These are phyloP conservation scores for Penicillium nordicum DNA, from an alignment of 2,329 filamentous ascomycete species.

Conservation along the genomic window DNA sequence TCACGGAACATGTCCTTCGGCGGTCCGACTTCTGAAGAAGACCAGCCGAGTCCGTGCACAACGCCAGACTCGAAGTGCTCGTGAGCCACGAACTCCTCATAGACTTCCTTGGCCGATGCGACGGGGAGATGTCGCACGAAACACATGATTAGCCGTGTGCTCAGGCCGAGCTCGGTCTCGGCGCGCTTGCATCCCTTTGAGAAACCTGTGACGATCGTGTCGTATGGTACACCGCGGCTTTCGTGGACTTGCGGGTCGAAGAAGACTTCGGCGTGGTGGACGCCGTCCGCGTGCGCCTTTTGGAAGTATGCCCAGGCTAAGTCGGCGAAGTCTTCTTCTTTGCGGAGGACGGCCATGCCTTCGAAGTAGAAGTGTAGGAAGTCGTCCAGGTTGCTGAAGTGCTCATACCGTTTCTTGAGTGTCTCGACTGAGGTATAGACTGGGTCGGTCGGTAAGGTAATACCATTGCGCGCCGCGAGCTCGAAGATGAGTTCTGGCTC, in stretches of 20 bases:
- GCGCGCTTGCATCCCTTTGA: conserved; percentile 59
- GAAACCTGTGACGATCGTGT: conserved; percentile 63
- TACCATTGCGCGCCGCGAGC: conserved; percentile 64
- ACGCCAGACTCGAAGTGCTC: conserved; percentile 48
- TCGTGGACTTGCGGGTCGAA: conserved; percentile 78
- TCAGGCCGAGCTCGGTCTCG: conserved; percentile 60
- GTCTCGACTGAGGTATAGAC: conserved; percentile 61
- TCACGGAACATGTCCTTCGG: conserved; percentile 59
- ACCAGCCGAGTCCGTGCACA: conserved; percentile 63
- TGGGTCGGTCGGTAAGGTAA: conserved; percentile 60
- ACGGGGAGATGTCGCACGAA: conserved; percentile 68
- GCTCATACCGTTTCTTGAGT: conserved; percentile 61
- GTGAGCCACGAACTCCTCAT: conserved; percentile 39
- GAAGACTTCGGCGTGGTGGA: conserved; percentile 73
- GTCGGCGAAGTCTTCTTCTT: conserved; percentile 65
- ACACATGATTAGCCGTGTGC: conserved; percentile 66
- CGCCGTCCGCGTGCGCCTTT: conserved; percentile 60
- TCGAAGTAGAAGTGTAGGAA: conserved; percentile 78
- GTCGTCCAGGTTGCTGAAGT: conserved; percentile 69
- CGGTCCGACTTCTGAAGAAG: conserved; percentile 58
- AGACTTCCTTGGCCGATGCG: conserved; percentile 49
- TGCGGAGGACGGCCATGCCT: conserved; percentile 66
- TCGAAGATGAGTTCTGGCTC: conserved; percentile 67
- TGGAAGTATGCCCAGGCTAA: conserved; percentile 70
- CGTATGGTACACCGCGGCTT: conserved; percentile 59